Conservation (phyloP, 345 rosid genomes). For the Nasturtium officinale region DNA sequence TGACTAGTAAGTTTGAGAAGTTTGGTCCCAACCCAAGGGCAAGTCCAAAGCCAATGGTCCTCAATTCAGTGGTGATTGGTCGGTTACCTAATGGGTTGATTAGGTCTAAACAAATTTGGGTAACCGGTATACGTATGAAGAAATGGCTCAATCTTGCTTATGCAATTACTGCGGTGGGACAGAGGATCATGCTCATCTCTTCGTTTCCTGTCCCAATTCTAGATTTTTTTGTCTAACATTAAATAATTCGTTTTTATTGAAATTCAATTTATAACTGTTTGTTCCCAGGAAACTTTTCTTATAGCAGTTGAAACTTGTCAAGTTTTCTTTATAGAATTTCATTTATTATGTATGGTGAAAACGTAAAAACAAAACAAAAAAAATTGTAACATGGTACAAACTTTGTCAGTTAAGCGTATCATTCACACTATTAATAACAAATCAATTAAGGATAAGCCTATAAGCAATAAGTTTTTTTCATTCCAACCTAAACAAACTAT, state of each 20-base stretch:
- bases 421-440: not conserved
- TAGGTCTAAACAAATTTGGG: not conserved
- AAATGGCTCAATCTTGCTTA: not conserved
- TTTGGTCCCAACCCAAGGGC: not conserved
- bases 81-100: not conserved
- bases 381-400: not conserved
- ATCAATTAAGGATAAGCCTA: not conserved
- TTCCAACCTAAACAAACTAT: no score
- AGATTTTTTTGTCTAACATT: not conserved
- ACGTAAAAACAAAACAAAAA: no score
- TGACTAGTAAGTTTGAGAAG: not conserved
- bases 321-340: not conserved
- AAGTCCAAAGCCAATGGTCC: conserved; percentile 2
- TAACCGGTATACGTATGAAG: not conserved
- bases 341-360: not conserved
- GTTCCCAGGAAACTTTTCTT: not conserved
- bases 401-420: not conserved
- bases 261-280: not conserved
- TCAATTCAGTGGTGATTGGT: not conserved
- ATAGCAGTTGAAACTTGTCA: not conserved
- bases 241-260: not conserved
- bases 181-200: not conserved
- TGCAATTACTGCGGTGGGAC: not conserved
- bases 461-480: not conserved
- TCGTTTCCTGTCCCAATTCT: not conserved